phyloP scores from a whole-genome alignment of 345 rosid genomes.

The Anacardium occidentale region DNA sequence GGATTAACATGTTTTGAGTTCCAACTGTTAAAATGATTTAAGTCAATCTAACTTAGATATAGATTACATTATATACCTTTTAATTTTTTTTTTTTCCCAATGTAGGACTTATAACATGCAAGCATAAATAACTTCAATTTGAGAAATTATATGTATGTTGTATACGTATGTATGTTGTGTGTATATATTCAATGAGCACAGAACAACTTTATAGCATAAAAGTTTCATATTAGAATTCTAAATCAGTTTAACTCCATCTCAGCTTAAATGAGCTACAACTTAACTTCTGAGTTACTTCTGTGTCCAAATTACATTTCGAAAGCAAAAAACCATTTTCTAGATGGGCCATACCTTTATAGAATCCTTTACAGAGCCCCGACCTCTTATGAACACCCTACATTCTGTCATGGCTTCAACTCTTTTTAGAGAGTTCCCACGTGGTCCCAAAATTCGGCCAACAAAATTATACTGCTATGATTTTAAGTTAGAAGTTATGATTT shows the following conservation, averaged over 20 bases:
- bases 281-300: neutral
- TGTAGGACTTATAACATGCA: neutral
- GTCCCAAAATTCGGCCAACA: slow-evolving; percentile 93
- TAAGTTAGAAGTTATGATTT: slow-evolving; percentile 26
- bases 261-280: slow-evolving; percentile 4
- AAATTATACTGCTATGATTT: slow-evolving; percentile 68
- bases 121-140: neutral
- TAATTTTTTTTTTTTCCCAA: too few species aligned
- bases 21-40: too few species aligned
- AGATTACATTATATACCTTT: too few species aligned
- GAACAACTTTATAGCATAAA: slow-evolving; percentile 11
- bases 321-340: neutral
- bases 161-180: too few species aligned
- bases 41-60: too few species aligned
- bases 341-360: slow-evolving; percentile 61
- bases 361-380: slow-evolving; percentile 92
- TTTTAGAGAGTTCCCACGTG: slow-evolving; percentile 96
- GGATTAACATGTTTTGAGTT: too few species aligned
- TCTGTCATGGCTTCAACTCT: slow-evolving; percentile 81
- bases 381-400: slow-evolving; percentile 87
- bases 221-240: neutral
- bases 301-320: neutral
- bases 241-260: slow-evolving; percentile 12
- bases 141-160: too few species aligned
- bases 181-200: neutral